Evolutionary conservation across 2,329 filamentous ascomycete genomes (phyloP), one percentile per base, ranked within the genome.

Genomic region (Cercospora sojina): DNA sequence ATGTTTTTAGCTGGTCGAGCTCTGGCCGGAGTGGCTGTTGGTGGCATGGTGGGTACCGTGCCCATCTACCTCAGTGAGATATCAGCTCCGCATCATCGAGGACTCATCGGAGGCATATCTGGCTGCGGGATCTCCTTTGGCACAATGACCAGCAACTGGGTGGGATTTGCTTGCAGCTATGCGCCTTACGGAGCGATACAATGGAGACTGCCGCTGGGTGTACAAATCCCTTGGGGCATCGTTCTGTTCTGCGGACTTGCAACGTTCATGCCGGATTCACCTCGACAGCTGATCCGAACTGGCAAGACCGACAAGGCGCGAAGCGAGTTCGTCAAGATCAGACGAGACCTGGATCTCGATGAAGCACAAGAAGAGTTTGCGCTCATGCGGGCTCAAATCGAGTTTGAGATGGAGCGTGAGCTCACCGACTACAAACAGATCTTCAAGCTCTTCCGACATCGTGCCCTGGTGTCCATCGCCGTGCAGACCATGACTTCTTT

Each of bases 401-500:
- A 85, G 69, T 87, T 83, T 73, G 86, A 87, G 74, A 84, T 83
- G 81, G 79, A 84, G 69, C 78, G 85, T 5, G 85, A 87, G 72
- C 78, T 87, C 67, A 84, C 77, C 18, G 83, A 83, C 1, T 83
- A 83, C 64, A 75, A 73, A 43, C 85, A 87, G 69, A 83, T 86
- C 43, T 87, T 83, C 64, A 78, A 70, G 53, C 72, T 86, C 6
- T 87, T 83, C 70, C 77, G 84, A 13, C 84, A 82, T 66, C 80
- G 85, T 25, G 84, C 81, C 6, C 69, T 86, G 58, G 84, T 84
- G 75, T 83, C 82, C 1, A 83, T 87, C 70, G 82, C 82, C 2
- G 85, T 86, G 2, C 85, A 87, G 74, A 86, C 84, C 2, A 85
- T 87, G 82, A 87, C 85, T 0, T 82, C 80, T 69, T 71, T 86